Evolutionary conservation across 2,329 filamentous ascomycete species (phyloP).

Genomic region (Esteya vermicola): DNA sequence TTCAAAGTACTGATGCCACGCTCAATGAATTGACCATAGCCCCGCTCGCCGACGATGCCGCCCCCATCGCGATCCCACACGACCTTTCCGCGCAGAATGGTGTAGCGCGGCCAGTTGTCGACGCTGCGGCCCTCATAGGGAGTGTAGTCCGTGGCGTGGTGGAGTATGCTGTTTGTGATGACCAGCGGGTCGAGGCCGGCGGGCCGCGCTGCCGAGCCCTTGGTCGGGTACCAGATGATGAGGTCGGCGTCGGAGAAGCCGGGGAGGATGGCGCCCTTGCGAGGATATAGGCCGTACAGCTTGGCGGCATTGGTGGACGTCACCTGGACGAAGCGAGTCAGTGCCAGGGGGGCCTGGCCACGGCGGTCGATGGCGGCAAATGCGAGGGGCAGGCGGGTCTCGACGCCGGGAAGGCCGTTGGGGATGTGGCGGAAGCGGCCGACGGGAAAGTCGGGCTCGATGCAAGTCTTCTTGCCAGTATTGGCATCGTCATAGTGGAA

Average conservation of each 20-base stretch:
- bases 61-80: constrained; percentile 42
- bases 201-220: constrained; percentile 8
- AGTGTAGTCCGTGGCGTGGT: constrained; percentile 49
- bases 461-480: constrained; percentile 13
- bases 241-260: constrained; percentile 41
- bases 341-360: constrained; percentile 12
- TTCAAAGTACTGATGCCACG: constrained; percentile 16
- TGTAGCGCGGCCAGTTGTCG: constrained; percentile 47
- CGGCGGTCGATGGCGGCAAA: constrained; percentile 17
- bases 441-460: constrained; percentile 12
- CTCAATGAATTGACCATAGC: constrained; percentile 33
- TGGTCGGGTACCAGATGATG: constrained; percentile 38
- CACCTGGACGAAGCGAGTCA: constrained; percentile 38
- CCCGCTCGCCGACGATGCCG: constrained; percentile 31
- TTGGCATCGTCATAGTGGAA: constrained; percentile 31
- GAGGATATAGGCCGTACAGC: constrained; percentile 38
- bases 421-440: constrained; percentile 40
- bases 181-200: constrained; percentile 16
- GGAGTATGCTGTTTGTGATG: constrained; percentile 37
- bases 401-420: constrained; percentile 42
- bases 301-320: constrained; percentile 41
- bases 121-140: constrained; percentile 44
- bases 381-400: constrained; percentile 37
- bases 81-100: constrained; percentile 40
- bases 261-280: constrained; percentile 33